A percentile compares a stretch with the other conserved stretches of the same genome.
These are phyloP conservation scores for Cadophora gregata DNA, from an alignment of 2,329 filamentous ascomycete species.

Conservation along the genomic window DNA sequence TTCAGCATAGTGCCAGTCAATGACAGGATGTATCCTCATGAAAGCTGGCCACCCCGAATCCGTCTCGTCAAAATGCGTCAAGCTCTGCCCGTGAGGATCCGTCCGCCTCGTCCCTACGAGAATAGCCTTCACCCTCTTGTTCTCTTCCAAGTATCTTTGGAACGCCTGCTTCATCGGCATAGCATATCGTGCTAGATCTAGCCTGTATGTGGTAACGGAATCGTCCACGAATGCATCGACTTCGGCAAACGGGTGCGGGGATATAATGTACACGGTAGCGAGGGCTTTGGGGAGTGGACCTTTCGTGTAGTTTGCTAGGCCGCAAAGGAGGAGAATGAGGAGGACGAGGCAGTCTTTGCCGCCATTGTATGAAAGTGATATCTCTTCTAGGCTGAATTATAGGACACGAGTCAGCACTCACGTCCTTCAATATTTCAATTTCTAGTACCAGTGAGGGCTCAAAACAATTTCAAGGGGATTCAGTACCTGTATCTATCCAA, in stretches of 20 bases:
- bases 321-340: slow-evolving; percentile 82
- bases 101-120: slow-evolving; percentile 89
- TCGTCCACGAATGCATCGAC: slow-evolving; percentile 82
- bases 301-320: slow-evolving; percentile 45
- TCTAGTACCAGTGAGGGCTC: background rate
- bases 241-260: slow-evolving; percentile 80
- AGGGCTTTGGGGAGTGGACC: slow-evolving; percentile 53
- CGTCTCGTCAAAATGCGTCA: slow-evolving; percentile 86
- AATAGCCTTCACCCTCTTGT: slow-evolving; percentile 73
- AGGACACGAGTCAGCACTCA: background rate
- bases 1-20: slow-evolving; percentile 96
- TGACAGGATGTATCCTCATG: slow-evolving; percentile 92
- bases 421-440: background rate
- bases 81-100: slow-evolving; percentile 82
- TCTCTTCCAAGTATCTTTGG: slow-evolving; percentile 72
- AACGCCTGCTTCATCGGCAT: slow-evolving; percentile 84
- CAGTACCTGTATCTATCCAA: slow-evolving; percentile 76
- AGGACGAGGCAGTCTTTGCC: slow-evolving; percentile 98
- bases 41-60: slow-evolving; percentile 91
- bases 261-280: slow-evolving; percentile 88
- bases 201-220: slow-evolving; percentile 72
- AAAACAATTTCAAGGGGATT: background rate
- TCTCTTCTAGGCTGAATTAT: slow-evolving; percentile 67
- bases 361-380: slow-evolving; percentile 95
- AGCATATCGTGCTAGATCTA: slow-evolving; percentile 76